Evolutionary conservation across 1,284 basidiomycete genomes (phyloP), one percentile per base, ranked within the genome.

Genomic region (Termitomyces sp.): DNA sequence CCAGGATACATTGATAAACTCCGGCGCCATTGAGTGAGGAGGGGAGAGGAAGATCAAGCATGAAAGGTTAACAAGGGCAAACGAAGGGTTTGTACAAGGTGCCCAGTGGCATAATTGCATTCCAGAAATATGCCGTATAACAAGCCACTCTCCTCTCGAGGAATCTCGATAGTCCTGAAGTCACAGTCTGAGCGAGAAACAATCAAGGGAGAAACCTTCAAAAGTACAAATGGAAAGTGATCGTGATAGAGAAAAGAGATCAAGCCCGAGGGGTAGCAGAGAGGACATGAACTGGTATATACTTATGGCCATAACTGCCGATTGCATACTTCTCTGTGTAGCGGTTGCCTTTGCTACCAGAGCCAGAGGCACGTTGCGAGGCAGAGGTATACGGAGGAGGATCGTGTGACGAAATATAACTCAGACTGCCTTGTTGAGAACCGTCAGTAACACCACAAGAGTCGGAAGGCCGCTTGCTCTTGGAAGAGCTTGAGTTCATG

Each of bases 181-280:
- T 34, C 24, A 46, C 43, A 55, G 21, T n/a, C 49, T 51, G 49
- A 36, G 49, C 48, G 38, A 51, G 48, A 55, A 50, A 39, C 47
- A 50, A 39, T 36, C 54, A 55, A 54, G 53, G 19, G 48, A 50
- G 36, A 46, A 51, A 41, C 33, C 39, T 19, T 43, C 13, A 39
- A 24, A 38, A 28, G 30, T 49, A 39, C 9, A 10, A 40, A 33
- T 26, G 1, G 26, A 33, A 39, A 31, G 17, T 15, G 5, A 26
- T 10, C n/a, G 7, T 28, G 24, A n/a, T 24, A 4, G 39, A 19
- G 33, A 26, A 1, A 24, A 31, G 24, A 33, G 36, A 46, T 55
- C 36, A 50, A 39, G 45, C 50, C 3, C 28, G n/a, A 17, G 59
- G 53, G 24, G 48, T 40, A 24, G 44, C 26, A 44, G 33, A 39